These are phyloP conservation scores for Breynia disticha DNA, from an alignment of 441 rosid species.

Conservation along the genomic window DNA sequence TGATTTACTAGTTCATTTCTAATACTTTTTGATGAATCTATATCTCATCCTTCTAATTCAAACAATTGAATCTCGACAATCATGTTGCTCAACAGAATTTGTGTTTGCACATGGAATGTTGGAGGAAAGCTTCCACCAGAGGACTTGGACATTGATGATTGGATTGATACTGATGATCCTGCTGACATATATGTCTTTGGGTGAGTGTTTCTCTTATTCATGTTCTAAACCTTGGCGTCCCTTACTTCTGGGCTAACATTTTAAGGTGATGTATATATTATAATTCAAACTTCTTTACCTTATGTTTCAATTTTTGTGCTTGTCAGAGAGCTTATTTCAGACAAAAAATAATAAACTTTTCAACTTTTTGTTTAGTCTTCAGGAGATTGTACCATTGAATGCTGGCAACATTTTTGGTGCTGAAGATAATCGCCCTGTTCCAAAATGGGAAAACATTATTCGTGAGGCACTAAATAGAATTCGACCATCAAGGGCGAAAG, in stretches of 20 bases:
- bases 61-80: not conserved
- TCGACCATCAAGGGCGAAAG: constrained; percentile 30
- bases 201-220: constrained; percentile 26
- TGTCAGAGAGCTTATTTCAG: constrained; percentile 7
- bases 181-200: constrained; percentile 92
- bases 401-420: constrained; percentile 93
- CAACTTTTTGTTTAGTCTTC: constrained; percentile 41
- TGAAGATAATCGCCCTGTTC: constrained; percentile 72
- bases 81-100: constrained; percentile 30
- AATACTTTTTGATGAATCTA: too few relatives aligned
- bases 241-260: not conserved
- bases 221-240: constrained; percentile 1
- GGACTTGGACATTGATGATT: constrained; percentile 81
- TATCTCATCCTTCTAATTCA: not conserved
- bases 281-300: too few relatives aligned
- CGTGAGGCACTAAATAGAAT: constrained; percentile 59
- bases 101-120: constrained; percentile 88
- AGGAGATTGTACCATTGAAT: constrained; percentile 90
- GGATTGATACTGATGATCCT: constrained; percentile 66
- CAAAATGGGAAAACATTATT: constrained; percentile 74
- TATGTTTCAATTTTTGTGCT: not conserved
- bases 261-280: too few relatives aligned
- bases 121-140: constrained; percentile 78
- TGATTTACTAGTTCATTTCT: not conserved
- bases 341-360: constrained; percentile 12